Evolutionary conservation across 768 basidiomycete genomes (phyloP).

Genomic region (Pseudohyphozyma bogoriensis): DNA sequence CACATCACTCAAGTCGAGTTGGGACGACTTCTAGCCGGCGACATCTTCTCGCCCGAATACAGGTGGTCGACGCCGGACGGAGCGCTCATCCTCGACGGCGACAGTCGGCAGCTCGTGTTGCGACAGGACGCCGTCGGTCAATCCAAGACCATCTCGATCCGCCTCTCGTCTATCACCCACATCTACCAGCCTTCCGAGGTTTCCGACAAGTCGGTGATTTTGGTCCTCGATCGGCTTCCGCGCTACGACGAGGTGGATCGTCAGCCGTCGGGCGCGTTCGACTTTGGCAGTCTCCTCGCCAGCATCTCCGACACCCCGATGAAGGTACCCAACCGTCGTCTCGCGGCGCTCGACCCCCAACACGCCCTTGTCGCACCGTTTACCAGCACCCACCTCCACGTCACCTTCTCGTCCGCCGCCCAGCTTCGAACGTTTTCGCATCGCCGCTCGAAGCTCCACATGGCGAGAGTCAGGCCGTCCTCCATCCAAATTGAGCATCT

Average conservation of each 20-base stretch:
- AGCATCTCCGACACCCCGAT: not conserved
- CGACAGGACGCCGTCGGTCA: not conserved
- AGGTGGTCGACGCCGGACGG: not conserved
- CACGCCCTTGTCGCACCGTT: not conserved
- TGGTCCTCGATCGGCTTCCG: constrained; percentile 2
- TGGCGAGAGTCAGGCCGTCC: not conserved
- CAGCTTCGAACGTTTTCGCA: constrained; percentile 1
- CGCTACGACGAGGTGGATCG: not conserved
- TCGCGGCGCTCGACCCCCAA: not conserved
- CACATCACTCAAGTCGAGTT: not conserved
- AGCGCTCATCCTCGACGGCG: not conserved
- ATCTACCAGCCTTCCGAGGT: not conserved
- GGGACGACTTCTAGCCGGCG: not conserved
- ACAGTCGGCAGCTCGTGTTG: not conserved
- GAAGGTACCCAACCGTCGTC: not conserved
- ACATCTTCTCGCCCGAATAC: constrained; percentile 2
- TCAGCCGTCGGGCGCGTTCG: not conserved
- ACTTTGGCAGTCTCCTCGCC: not conserved
- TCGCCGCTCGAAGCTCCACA: not conserved
- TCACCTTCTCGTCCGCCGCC: not conserved
- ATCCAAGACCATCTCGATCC: not conserved
- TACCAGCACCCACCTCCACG: not conserved
- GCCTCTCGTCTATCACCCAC: not conserved
- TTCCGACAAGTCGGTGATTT: not conserved
- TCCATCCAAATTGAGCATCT: not conserved